Evolutionary conservation across 768 basidiomycete species (phyloP), one percentile per base, ranked within the genome.

Genomic region (Sporobolomyces roseus): DNA sequence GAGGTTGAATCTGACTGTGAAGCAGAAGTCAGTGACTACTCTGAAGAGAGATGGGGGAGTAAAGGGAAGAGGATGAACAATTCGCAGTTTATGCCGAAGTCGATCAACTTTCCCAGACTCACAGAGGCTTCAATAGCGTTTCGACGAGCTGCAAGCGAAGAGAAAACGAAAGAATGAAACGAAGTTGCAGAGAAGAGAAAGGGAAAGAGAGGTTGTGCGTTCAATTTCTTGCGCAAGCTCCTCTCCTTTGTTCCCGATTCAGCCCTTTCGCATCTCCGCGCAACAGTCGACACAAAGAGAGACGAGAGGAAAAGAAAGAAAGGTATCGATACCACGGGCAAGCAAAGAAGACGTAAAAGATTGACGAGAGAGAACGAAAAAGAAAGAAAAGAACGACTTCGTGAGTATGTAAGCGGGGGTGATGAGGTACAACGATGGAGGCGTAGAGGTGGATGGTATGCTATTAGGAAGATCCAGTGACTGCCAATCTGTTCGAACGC

Each of bases 381-480:
- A 23, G 21, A 29, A 53, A 29, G 16, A 54, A n/a, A 23, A 38
- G 16, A 38, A 49, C 19, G 52, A 27, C n/a, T n/a, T n/a, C n/a
- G n/a, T n/a, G n/a, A n/a, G n/a, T n/a, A n/a, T n/a, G n/a, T n/a
- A n/a, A n/a, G n/a, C n/a, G n/a, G n/a, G n/a, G n/a, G n/a, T n/a
- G n/a, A n/a, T n/a, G n/a, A 29, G 27, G 4, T n/a, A 55, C 33
- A 48, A 25, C 46, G 8, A 32, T 12, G 38, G 17, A 9, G 19
- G 5, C 4, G n/a, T 21, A 43, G 53, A 10, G n/a, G n/a, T n/a
- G n/a, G n/a, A n/a, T n/a, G 25, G 8, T 14, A 30, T 61, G 14
- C 35, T n/a, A 55, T 49, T 69, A 73, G 38, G 55, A 61, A 25
- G 72, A 73, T 32, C 72, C 72, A 19, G 72, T 67, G 61, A 74